Percentiles rank a stretch among this genome's conserved stretches.
Evolutionary conservation across 2,329 filamentous ascomycete genomes (phyloP).

Genomic region (Pseudogymnoascus sp.): DNA sequence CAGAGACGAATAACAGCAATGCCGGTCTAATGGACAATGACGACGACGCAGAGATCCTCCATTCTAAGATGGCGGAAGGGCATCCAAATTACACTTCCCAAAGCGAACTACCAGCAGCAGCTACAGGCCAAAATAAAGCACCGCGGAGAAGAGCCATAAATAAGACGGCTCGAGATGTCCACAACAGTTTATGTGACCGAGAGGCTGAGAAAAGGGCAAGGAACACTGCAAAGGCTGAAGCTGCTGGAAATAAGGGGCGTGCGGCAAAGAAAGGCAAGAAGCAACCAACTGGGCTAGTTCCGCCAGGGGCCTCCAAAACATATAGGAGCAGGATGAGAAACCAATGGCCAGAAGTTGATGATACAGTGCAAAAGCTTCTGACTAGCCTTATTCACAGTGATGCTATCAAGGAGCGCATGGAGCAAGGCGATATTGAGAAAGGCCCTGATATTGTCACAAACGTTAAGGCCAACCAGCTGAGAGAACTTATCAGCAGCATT

Average conservation of each 20-base stretch:
- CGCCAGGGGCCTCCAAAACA: not conserved
- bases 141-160: not conserved
- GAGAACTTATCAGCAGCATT: constrained; percentile 21
- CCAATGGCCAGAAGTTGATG: constrained; percentile 11
- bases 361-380: constrained; percentile 17
- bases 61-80: not conserved
- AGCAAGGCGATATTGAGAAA: constrained; percentile 4
- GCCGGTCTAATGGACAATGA: not conserved
- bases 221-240: not conserved
- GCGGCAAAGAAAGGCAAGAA: not conserved
- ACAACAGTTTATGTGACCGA: not conserved
- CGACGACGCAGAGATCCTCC: not conserved
- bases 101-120: not conserved
- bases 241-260: not conserved
- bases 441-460: constrained; percentile 18
- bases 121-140: not conserved
- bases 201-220: not conserved
- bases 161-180: not conserved
- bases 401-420: constrained; percentile 9
- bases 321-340: not conserved
- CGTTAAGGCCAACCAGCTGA: constrained; percentile 20
- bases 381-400: constrained; percentile 17
- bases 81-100: not conserved
- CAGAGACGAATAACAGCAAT: not conserved
- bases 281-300: not conserved